These are phyloP conservation scores for Nakaseomyces uthaithaninus DNA, from an alignment of 1,139 yeast species.

Conservation along the genomic window DNA sequence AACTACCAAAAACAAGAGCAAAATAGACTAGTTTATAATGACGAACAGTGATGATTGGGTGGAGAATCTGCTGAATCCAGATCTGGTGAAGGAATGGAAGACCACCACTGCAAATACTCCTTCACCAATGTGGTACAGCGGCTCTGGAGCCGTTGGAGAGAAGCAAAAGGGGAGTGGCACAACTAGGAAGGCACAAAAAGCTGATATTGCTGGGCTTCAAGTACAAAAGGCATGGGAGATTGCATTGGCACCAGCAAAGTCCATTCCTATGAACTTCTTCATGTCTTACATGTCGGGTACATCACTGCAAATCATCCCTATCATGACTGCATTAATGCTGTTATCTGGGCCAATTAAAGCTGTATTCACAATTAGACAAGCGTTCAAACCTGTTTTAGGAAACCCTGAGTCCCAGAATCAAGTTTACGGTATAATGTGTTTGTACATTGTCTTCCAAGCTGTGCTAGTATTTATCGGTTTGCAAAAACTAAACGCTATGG, in stretches of 20 bases:
- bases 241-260: constrained; percentile 76
- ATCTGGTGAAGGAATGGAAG: not conserved
- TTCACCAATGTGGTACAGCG: constrained; percentile 1
- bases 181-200: not conserved
- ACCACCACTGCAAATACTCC: not conserved
- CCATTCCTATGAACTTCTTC: constrained; percentile 76
- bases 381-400: constrained; percentile 37
- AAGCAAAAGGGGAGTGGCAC: not conserved
- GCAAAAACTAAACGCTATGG: constrained; percentile 83
- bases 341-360: constrained; percentile 73
- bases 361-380: constrained; percentile 46
- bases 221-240: constrained; percentile 77
- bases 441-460: constrained; percentile 53
- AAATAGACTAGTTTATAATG: too few species aligned
- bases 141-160: not conserved
- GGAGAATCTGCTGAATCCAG: constrained; percentile 2
- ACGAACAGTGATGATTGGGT: constrained; percentile 5
- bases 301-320: constrained; percentile 80
- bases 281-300: constrained; percentile 95
- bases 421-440: constrained; percentile 41
- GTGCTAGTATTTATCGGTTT: constrained; percentile 67
- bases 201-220: constrained; percentile 37
- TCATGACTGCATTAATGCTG: constrained; percentile 82
- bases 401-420: constrained; percentile 35
- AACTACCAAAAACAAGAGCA: too few species aligned